Base-by-base conservation (phyloP, 2,329 filamentous ascomycete genomes). In the Cytospora schulzeri region DNA sequence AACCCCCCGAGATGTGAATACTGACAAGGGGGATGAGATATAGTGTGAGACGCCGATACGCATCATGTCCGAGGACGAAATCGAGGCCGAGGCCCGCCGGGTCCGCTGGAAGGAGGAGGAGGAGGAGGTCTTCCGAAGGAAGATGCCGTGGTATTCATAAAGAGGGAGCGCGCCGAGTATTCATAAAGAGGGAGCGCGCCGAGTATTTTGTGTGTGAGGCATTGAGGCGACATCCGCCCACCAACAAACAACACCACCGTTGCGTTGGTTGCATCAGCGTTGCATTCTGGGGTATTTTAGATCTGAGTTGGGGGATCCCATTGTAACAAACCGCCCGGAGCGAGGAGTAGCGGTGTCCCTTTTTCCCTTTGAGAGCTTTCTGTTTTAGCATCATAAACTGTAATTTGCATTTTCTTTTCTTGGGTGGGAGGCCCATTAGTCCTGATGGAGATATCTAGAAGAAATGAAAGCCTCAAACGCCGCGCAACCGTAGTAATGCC, bases 61-160 rank as follows among this genome's bases (percentile, higher is more conserved):
- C 65, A 68, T 77, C 66, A 78, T 76, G 72, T 76, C 76, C 11
- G 80, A 84, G 69, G 80, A 84, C 41, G 79, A 85, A 68, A 79
- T 85, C 63, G 69, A 77, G 54, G 77, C 78, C 59, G 78, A 80
- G 61, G 81, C 78, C 11, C 71, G 79, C 48, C 71, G 73, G 60
- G 76, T 76, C 11, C 74, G 77, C 57, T 53, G 74, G 22, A 73
- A 71, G 2, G 77, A 75, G 33, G 81, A 83, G 14, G 75, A 76
- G 52, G 81, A 84, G 57, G 81, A 83, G 65, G 76, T 80, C 41
- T 74, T 80, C 74, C 76, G 78, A 70, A 75, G 78, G 68, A 87
- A 86, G 77, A 71, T 78, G 68, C 68, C 68, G 3, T 77, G 75
- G 74, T 75, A 74, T 65, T 71, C 56, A n/a, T 65, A n/a, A 60